Evolutionary conservation across 1,139 yeast species (phyloP), one percentile per base, ranked within the genome.

Genomic region (Geotrichum phurueaensis): DNA sequence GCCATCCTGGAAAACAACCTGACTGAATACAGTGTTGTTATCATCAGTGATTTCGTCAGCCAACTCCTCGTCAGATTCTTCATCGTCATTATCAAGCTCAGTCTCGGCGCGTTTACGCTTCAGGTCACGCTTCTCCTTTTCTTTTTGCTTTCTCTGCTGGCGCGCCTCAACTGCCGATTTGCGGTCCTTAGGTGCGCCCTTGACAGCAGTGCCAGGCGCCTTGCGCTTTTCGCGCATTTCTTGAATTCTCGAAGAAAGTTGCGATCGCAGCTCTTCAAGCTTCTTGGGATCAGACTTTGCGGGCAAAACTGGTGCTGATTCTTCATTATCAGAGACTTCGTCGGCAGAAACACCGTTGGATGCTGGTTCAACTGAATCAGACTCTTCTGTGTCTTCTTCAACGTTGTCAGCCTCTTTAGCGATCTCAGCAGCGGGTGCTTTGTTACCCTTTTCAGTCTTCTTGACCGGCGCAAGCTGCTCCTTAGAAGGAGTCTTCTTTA

Each of bases 1-100:
- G 45, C 97, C 97, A 69, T 91, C 96, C 60, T 84, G 81, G 74
- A 95, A 92, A 57, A 83, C 84, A 64, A 94, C 89, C 70, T 87
- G 89, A 59, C 92, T 95, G 70, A 85, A 94, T 70, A 91, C 79
- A 20, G 74, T 75, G 29, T 73, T 75, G 33, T 71, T 71, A 23
- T 74, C 78, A 31, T 75, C 75, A 60, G 59, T 62, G 22, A 56
- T 53, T 6, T 54, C 63, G 12, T 60, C 69, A 10, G 57, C 62
- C n/a, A 56, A 66, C 4, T 64, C 69, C 60, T 68, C 74, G 51
- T 65, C 50, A 13, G 31, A n/a, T 23, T 58, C 63, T n/a, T 53
- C 58, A 2, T 48, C 60, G 10, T 23, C 43, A 18, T 39, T 22
- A 12, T 49, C 61, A 15, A 54, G 58, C 15, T 58, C 63, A n/a